Conservation (phyloP, 208 protist species). For the Wallacemonas sp. region DNA sequence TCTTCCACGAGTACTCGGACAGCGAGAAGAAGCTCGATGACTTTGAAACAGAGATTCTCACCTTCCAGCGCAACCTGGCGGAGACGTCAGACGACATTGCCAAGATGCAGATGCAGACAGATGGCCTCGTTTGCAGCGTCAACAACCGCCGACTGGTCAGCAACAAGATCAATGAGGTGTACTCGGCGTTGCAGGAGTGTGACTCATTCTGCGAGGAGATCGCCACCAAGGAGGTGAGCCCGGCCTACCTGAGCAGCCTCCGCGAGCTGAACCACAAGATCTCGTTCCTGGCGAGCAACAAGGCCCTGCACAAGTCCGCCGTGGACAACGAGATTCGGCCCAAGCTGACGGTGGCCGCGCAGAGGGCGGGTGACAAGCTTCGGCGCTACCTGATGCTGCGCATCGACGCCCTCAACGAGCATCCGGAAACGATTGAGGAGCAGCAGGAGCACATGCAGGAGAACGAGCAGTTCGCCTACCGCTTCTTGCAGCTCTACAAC, state of each 20-base stretch:
- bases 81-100: conserved; percentile 80
- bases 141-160: conserved; percentile 76
- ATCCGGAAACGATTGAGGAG: conserved; percentile 36
- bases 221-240: conserved; percentile 68
- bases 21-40: conserved; percentile 79
- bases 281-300: conserved; percentile 71
- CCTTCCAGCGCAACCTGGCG: conserved; percentile 75
- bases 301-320: conserved; percentile 69
- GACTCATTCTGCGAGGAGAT: conserved; percentile 83
- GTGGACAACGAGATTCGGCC: conserved; percentile 84
- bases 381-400: conserved; percentile 62
- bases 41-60: conserved; percentile 86
- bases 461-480: conserved; percentile 65
- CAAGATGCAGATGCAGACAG: conserved; percentile 81
- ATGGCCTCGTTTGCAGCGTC: conserved; percentile 65
- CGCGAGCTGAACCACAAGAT: conserved; percentile 71
- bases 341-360: conserved; percentile 63
- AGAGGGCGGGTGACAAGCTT: conserved; percentile 81
- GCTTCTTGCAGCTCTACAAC: conserved; percentile 83
- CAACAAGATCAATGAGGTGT: conserved; percentile 80
- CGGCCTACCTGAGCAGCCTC: conserved; percentile 66
- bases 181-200: conserved; percentile 79
- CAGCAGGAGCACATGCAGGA: conserved; percentile 65
- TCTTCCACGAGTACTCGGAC: conserved; percentile 68
- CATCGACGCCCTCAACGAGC: conserved; percentile 48